Percentiles rank a stretch among this genome's conserved stretches.
Conservation (phyloP, 352 stramenopile genomes). For the Chrysophaeum taylorii region DNA sequence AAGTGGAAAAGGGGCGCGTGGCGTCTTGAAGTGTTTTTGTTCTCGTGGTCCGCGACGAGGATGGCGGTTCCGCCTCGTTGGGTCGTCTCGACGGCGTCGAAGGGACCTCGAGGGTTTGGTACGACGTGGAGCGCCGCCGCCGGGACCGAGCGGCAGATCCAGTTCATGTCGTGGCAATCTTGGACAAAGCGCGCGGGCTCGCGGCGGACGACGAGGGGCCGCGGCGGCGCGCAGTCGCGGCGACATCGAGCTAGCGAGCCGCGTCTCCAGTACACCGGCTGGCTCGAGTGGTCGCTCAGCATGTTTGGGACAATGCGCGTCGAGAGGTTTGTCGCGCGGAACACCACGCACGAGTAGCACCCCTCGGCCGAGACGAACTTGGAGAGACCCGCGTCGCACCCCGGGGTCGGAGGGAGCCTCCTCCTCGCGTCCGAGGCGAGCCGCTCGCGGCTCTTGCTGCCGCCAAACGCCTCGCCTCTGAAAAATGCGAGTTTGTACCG, state of each 20-base stretch:
- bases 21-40: too few species aligned
- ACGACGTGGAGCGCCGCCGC: not conserved
- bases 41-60: too few species aligned
- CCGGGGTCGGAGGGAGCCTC: too few species aligned
- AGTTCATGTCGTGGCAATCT: slow-evolving; percentile 8
- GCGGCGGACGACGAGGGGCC: not conserved
- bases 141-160: slow-evolving; percentile 7
- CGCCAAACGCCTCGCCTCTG: too few species aligned
- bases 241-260: too few species aligned
- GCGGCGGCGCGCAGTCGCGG: too few species aligned
- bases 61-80: too few species aligned
- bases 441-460: too few species aligned
- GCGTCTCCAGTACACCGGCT: not conserved
- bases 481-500: not conserved
- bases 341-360: slow-evolving; percentile 5
- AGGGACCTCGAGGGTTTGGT: too few species aligned
- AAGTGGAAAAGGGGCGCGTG: slow-evolving; percentile 10
- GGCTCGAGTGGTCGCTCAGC: not conserved
- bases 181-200: not conserved
- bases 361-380: not conserved
- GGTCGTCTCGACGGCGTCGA: too few species aligned
- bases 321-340: not conserved
- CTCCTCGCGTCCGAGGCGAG: too few species aligned
- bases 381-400: too few species aligned
- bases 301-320: not conserved